Conservation (phyloP, 2,329 filamentous ascomycete species). For the Botrytis squamosa region DNA sequence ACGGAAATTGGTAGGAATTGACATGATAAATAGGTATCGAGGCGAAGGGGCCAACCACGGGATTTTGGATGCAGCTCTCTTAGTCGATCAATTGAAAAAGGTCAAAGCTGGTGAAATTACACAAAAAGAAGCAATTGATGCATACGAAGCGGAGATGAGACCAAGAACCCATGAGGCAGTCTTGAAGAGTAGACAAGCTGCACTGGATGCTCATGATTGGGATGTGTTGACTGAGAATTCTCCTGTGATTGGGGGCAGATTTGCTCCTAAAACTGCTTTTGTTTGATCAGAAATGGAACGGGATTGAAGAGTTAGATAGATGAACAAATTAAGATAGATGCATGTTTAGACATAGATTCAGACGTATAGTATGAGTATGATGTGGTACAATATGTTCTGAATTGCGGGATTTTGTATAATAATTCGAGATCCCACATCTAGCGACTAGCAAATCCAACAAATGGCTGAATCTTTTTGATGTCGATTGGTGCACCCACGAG, state of each 20-base stretch:
- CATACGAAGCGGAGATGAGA: conserved; percentile 49
- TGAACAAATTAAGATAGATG: not conserved
- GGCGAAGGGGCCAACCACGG: conserved; percentile 59
- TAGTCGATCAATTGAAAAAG: conserved; percentile 40
- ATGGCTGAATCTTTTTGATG: conserved; percentile 8
- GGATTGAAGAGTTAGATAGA: not conserved
- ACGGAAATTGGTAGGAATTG: not conserved
- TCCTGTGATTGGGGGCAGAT: conserved; percentile 41
- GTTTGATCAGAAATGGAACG: not conserved
- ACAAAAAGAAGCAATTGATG: conserved; percentile 43
- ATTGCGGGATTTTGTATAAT: not conserved
- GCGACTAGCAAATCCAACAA: conserved; percentile 16
- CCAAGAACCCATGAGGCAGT: conserved; percentile 48
- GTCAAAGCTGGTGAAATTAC: conserved; percentile 21
- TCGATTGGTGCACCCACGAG: not conserved
- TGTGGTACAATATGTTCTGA: not conserved
- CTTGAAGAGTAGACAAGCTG: conserved; percentile 51
- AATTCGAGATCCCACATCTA: not conserved
- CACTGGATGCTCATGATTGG: conserved; percentile 55
- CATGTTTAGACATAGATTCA: not conserved
- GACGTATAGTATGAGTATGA: too few species aligned
- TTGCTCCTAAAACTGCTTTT: conserved; percentile 13
- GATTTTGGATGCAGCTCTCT: conserved; percentile 51
- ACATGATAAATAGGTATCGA: conserved; percentile 39
- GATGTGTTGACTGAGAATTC: conserved; percentile 43